These are phyloP conservation scores for Lolium perenne DNA, from an alignment of 176 grass and related monocot genomes.

Conservation along the genomic window DNA sequence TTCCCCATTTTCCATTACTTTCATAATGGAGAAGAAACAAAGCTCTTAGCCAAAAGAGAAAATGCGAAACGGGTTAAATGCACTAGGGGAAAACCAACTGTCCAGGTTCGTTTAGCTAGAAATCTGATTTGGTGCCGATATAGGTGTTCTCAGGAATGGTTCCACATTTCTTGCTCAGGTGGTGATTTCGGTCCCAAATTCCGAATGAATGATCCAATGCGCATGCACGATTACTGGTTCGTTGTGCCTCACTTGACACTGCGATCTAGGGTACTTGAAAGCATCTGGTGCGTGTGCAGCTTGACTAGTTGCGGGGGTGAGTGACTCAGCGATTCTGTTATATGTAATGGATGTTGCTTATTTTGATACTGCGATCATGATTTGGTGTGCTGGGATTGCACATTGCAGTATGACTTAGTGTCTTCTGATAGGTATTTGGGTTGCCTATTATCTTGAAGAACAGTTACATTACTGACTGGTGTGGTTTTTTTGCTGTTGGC, in stretches of 20 bases:
- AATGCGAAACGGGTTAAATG: background rate
- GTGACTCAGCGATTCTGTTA: background rate
- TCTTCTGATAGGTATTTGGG: background rate
- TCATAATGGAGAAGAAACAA: background rate
- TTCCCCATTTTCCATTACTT: background rate
- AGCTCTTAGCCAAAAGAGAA: constrained; percentile 1
- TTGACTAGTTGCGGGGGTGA: background rate
- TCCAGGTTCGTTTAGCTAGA: background rate
- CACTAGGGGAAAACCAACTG: background rate
- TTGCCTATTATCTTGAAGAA: background rate
- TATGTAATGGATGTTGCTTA: background rate
- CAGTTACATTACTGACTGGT: background rate
- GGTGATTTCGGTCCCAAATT: background rate
- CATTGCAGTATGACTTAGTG: background rate
- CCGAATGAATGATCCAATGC: background rate
- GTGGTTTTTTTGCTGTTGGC: background rate
- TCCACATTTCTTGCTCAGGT: background rate
- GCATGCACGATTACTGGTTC: background rate
- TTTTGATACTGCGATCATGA: background rate
- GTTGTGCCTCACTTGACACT: background rate
- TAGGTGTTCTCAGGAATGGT: background rate
- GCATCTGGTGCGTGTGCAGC: background rate
- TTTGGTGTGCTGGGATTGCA: background rate
- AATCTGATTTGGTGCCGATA: constrained; percentile 10
- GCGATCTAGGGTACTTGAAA: constrained; percentile 10